Evolutionary conservation across 1,284 basidiomycete species (phyloP), one percentile per base, ranked within the genome.

Genomic region (Uromyces viciae-fabae): DNA sequence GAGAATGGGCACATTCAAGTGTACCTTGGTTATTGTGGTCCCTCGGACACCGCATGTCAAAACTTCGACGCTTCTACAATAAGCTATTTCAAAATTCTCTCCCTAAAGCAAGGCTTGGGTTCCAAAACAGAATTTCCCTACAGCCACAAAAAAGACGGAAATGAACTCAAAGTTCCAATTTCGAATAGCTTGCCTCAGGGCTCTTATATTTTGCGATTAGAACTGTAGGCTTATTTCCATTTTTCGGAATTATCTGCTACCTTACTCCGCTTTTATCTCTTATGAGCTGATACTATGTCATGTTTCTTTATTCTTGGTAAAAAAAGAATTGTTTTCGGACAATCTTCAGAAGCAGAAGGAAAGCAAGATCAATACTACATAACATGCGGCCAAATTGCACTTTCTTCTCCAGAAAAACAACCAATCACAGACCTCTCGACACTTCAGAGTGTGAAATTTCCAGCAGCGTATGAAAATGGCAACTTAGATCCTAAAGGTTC

Each of bases 311-410:
- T 40, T n/a, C 8, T 3, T 42, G 15, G 3, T 11, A n/a, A 7
- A 33, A 54, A 72, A 28, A 79, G 76, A 36, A 79, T 79, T 40
- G 66, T 42, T 11, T 60, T 73, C 33, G 68, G 68, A 62, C 69
- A 80, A 54, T 69, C 66, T 2, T 60, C 69, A 3, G 43, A 80
- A 36, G 54, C 56, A 7, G 78, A 80, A 33, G 78, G 78, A 46
- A 62, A 80, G 31, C 78, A 80, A 80, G 78, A 80, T 49, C 68
- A 80, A 66, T 80, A 73, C 31, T 80, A 80, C 58, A 49, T 73
- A 14, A 46, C 43, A 36, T 80, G 78, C 40, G 78, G 69, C 5
- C 76, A 79, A 49, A 60, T 79, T 4, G 43, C 64, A 2, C 46
- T 79, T 3, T 19, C 64, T 28, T 49, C 36, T 22, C 68, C 66